Evolutionary conservation across 495 filamentous ascomycete species (phyloP), one percentile per base, ranked within the genome.

Genomic region (Beverwykella pulmonaria): DNA sequence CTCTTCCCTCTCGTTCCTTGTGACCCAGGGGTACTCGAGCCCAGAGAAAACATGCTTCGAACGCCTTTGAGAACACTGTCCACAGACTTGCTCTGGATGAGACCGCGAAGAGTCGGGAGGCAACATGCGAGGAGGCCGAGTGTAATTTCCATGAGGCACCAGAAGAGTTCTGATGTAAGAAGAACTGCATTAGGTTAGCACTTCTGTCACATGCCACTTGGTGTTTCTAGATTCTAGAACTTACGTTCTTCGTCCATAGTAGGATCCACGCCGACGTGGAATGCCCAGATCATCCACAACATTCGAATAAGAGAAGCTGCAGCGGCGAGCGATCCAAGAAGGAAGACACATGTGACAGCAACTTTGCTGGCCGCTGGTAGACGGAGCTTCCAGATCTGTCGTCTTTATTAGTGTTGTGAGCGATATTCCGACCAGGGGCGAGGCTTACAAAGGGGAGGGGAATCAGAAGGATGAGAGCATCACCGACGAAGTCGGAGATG

Each of bases 401-500:
- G n/a, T 17, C 25, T 17, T 22, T 25, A 6, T 41, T 25, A 49
- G 39, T 23, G 32, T 10, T 39, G 34, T 50, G 8, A 1, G 19
- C 12, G 19, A 60, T 2, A 29, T 26, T 30, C 1, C 17, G 2
- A 30, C 2, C 4, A 6, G 2, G 23, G 36, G 12, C 17, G 15
- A 19, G 14, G 30, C 57, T 60, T 23, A 60, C 57, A 23, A 60
- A 60, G 2, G 57, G 57, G 14, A 60, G 20, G 6, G 57, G 57
- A 8, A 60, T 60, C 39, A 60, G 41, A 50, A 60, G 22, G 14
- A 60, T 36, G 8, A 60, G 25, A 19, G n/a, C 29, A 27, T 60
- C 57, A 8, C 15, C 29, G 25, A 60, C 30, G 22, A 60, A 60
- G 44, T 60, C 57, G 15, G 4, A 8, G 44, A 60, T 60, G 27